Evolutionary conservation across 352 stramenopile species (phyloP), one percentile per base, ranked within the genome.

Genomic region (Phytophthora chlamydospora): DNA sequence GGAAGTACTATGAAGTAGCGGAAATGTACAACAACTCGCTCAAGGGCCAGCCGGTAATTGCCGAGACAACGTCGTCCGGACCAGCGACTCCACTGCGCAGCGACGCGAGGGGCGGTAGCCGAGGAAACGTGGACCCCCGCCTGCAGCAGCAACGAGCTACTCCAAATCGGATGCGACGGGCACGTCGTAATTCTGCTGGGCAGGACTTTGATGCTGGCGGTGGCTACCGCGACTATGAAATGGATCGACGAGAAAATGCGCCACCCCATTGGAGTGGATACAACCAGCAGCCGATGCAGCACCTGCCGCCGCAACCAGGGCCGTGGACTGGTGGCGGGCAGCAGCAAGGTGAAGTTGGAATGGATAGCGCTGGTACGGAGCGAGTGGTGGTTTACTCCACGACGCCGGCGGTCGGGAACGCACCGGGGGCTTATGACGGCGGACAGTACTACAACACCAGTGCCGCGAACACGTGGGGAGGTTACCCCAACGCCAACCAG

Each of bases 11-110:
- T 27, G 70, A 89, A 52, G 73, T 93, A n/a, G 80, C 80, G 0
- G 80, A 91, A 17, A 58, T 90, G 33, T 93, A 93, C 68, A 89
- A 83, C 63, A 85, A 67, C 38, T 56, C 67, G 3, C 46, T 73
- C 21, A 85, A 89, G 49, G 52, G 50, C 10, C 56, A 78, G 45
- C 50, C 71, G 1, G 48, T 62, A 17, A 62, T 57, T 5, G 34
- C 60, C 6, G 63, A 80, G 39, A 40, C 63, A 19, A 57, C 63
- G 17, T 55, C 50, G 27, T 71, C 66, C 32, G 45, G 60, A 24
- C 50, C 58, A 34, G 41, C 57, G 3, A 49, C 48, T 17, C 47
- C 68, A 34, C 36, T 62, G 16, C 52, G 35, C 31, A 66, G 36
- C 29, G 58, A 57, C 19, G 8, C 4, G 8, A 69, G 12, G 24